phyloP scores from a whole-genome alignment of 768 basidiomycete genomes.

The Suillus occidentalis region DNA sequence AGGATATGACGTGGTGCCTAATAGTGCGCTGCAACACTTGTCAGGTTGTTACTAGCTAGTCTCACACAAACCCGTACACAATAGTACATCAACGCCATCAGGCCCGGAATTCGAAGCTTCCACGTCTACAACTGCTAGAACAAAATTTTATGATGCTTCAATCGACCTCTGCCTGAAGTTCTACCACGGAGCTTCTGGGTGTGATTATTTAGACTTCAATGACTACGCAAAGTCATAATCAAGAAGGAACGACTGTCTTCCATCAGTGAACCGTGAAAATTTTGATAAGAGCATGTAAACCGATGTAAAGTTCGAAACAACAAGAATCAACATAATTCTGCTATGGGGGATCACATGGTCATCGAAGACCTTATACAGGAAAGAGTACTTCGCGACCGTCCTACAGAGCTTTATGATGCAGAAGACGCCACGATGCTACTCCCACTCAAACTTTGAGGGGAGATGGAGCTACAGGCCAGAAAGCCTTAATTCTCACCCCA shows the following conservation, averaged over 20 bases:
- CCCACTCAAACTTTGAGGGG: background rate
- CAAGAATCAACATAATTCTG: background rate
- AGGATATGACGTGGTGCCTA: background rate
- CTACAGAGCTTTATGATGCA: background rate
- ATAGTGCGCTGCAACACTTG: no score
- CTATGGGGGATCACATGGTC: background rate
- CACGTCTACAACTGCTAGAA: background rate
- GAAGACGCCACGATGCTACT: background rate
- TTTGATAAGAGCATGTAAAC: no score
- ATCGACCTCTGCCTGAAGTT: no score
- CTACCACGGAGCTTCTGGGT: background rate
- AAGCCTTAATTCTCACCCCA: background rate
- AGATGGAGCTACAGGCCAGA: background rate
- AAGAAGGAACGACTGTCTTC: no score
- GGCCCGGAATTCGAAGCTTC: background rate
- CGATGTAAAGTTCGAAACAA: background rate
- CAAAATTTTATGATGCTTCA: no score
- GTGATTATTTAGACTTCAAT: background rate
- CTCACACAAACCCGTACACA: background rate
- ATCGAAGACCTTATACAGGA: background rate
- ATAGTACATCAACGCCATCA: background rate
- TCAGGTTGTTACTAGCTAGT: no score
- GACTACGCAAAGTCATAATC: background rate
- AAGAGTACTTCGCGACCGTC: background rate
- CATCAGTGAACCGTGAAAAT: no score